phyloP scores from a whole-genome alignment of 441 rosid species.

The Daphne laureola region DNA sequence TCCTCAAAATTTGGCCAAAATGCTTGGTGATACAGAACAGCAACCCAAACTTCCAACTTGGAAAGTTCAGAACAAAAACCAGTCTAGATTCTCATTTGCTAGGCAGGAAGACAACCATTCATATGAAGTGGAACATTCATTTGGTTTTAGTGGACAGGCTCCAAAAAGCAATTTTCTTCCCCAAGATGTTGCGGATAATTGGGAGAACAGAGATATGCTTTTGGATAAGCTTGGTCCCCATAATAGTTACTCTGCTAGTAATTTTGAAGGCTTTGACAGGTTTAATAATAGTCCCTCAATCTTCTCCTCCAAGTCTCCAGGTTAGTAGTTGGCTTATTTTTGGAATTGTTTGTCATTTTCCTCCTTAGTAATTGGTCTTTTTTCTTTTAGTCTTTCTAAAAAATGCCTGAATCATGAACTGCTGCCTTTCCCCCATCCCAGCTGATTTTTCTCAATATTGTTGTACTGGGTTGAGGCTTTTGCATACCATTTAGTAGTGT shows the following conservation, averaged over 20 bases:
- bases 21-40: conserved; percentile 52
- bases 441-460: no score
- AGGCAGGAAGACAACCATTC: conserved; percentile 61
- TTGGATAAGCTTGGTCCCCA: conserved; percentile 28
- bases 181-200: conserved; percentile 39
- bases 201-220: conserved; percentile 36
- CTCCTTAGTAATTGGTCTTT: neutral
- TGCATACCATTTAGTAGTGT: no score
- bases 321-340: conserved; percentile 30
- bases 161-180: conserved; percentile 26
- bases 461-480: no score
- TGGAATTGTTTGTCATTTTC: conserved; percentile 3
- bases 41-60: conserved; percentile 38
- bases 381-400: no score
- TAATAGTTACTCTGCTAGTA: conserved; percentile 48
- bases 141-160: conserved; percentile 32
- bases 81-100: conserved; percentile 95
- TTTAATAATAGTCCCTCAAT: conserved; percentile 27
- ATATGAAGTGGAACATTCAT: conserved; percentile 28
- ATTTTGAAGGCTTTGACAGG: conserved; percentile 40
- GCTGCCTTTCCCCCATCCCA: no score
- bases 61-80: conserved; percentile 53
- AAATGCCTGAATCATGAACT: no score
- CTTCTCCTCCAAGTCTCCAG: conserved; percentile 48
- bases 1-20: conserved; percentile 52